phyloP scores from a whole-genome alignment of 768 basidiomycete genomes.

The Macrolepiota dolichaula region DNA sequence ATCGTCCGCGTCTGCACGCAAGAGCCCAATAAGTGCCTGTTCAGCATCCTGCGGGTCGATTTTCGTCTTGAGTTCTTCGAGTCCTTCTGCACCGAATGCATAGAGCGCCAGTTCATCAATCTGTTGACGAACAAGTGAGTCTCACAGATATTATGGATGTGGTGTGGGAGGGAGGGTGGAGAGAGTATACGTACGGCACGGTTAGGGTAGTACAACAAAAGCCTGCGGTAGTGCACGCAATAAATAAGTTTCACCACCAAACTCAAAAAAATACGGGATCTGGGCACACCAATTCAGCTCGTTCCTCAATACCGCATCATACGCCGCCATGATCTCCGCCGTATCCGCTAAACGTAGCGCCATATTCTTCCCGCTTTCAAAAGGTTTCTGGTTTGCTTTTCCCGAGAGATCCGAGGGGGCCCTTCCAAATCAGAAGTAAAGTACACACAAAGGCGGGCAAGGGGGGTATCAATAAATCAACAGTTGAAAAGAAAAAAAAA shows the following conservation, averaged over 20 bases:
- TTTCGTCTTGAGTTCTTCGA: conserved; percentile 43
- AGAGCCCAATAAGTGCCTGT: conserved; percentile 42
- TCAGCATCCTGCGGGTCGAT: conserved; percentile 29
- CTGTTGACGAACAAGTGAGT: conserved; percentile 16
- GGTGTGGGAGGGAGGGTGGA: not conserved
- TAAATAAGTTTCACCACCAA: no score
- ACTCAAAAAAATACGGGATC: no score
- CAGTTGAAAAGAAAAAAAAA: no score
- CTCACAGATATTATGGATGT: not conserved
- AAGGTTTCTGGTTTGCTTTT: not conserved
- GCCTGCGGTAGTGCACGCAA: conserved; percentile 11
- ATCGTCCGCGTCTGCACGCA: conserved; percentile 21
- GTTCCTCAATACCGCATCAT: conserved; percentile 8
- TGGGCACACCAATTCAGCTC: conserved; percentile 12
- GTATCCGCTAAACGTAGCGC: conserved; percentile 3
- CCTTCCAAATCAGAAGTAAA: not conserved
- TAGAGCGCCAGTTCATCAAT: conserved; percentile 36
- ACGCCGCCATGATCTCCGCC: conserved; percentile 5
- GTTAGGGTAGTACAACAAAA: conserved; percentile 24
- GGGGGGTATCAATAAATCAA: not conserved
- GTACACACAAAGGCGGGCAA: not conserved
- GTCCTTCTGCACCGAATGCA: conserved; percentile 37
- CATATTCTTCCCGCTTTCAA: conserved; percentile 6
- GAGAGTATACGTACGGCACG: conserved; percentile 20
- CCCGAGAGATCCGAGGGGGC: not conserved